Evolutionary conservation across 2,329 filamentous ascomycete species (phyloP), one percentile per base, ranked within the genome.

Genomic region (Ophiostoma pallidulum): DNA sequence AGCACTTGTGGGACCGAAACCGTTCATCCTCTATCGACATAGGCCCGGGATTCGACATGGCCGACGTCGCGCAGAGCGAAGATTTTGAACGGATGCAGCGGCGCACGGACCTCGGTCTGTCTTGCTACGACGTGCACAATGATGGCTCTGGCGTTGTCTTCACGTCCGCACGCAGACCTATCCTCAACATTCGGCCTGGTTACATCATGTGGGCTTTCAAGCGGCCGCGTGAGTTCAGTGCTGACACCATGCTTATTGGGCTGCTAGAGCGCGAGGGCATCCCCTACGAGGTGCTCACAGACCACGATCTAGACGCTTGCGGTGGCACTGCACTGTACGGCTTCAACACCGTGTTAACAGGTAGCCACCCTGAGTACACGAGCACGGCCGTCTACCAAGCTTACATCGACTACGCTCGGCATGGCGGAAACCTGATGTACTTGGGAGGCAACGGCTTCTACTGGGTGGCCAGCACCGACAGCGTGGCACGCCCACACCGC

Each of bases 381-480:
- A 61, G 56, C 8, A 40, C 57, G 22, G 39, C 58, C 20, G 58
- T 57, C 14, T 54, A 62, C 10, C 47, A 57, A 37, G 59, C 56
- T 8, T 64, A 61, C 43, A 51, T 52, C 26, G 53, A 51, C 12
- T 66, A 61, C 49, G 53, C 58, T 28, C 50, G 48, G 3, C 38
- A 42, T 3, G 63, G 64, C 9, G 62, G 64, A 3, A 60, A 57
- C 44, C 47, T 67, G 39, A 61, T 66, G 59, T 66, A 66, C 37
- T 55, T 65, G n/a, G 63, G 63, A 16, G 63, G 63, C 20, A 64
- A 66, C 51, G 62, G 63, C 16, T 65, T 62, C 53, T 65, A 65
- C 51, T 66, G 59, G 61, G 51, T 56, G 2, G 52, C 59, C 3
- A 57, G 48, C 5, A 39, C 52, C 26, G 54, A 62, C 32, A 9